These are phyloP conservation scores for Pestalotiopsis sp. DNA, from an alignment of 2,329 filamentous ascomycete genomes.

Conservation along the genomic window DNA sequence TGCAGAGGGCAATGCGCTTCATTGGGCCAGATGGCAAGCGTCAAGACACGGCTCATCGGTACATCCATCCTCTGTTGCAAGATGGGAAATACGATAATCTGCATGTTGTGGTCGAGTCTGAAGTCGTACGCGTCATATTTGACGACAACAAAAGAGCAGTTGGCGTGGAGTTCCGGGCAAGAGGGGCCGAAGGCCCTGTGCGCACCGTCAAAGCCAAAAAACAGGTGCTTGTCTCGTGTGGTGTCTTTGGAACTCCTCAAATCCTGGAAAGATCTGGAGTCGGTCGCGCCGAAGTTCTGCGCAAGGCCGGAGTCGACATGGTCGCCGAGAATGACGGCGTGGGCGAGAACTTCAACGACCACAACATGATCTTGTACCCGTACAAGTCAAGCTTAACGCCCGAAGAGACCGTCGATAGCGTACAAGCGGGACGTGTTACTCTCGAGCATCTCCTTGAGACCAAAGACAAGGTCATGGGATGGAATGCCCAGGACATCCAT, in stretches of 20 bases:
- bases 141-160: conserved; percentile 55
- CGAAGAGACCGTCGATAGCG: conserved; percentile 43
- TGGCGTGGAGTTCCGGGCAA: conserved; percentile 45
- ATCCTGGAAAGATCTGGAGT: conserved; percentile 66
- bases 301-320: conserved; percentile 44
- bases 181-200: conserved; percentile 22
- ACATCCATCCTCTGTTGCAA: conserved; percentile 53
- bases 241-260: conserved; percentile 53
- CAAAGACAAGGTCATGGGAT: conserved; percentile 43
- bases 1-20: conserved; percentile 15
- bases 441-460: conserved; percentile 22
- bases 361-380: conserved; percentile 50
- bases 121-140: conserved; percentile 50
- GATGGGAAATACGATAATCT: conserved; percentile 30
- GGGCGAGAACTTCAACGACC: conserved; percentile 52
- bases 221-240: conserved; percentile 52
- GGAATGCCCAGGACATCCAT: conserved; percentile 53
- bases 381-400: conserved; percentile 50
- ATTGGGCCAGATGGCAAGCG: not conserved
- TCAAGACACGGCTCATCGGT: conserved; percentile 15
- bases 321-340: conserved; percentile 53
- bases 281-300: conserved; percentile 48
- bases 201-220: conserved; percentile 51
- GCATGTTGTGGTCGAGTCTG: conserved; percentile 30
- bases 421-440: conserved; percentile 25